Conservation (phyloP, 768 basidiomycete species). For the Xerocomus spinulosus region DNA sequence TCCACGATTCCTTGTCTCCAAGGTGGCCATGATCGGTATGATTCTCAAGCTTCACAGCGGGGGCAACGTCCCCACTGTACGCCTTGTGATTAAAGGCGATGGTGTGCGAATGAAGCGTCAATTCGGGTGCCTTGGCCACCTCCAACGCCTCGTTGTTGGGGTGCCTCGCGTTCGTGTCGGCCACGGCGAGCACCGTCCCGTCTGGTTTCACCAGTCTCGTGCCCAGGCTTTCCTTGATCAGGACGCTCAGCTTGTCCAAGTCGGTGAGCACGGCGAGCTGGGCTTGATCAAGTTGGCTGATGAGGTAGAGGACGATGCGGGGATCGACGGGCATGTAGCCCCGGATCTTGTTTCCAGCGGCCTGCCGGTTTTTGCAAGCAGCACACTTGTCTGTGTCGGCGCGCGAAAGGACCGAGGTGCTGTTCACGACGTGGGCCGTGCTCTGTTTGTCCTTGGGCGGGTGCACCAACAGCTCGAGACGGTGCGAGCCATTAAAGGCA, state of each 20-base stretch:
- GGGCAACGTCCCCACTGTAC: background rate
- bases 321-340: conserved; percentile 16
- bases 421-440: conserved; percentile 9
- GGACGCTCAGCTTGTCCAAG: background rate
- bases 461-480: conserved; percentile 15
- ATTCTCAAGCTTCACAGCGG: background rate
- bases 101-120: conserved; percentile 12
- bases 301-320: conserved; percentile 8
- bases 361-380: conserved; percentile 9
- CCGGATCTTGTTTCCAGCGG: conserved; percentile 9
- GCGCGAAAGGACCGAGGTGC: conserved; percentile 11
- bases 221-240: background rate
- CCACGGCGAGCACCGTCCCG: conserved; percentile 5
- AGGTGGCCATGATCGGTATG: background rate
- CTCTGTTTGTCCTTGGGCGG: background rate
- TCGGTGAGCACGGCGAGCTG: background rate
- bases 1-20: background rate
- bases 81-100: background rate
- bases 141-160: background rate
- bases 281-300: background rate
- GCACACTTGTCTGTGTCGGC: conserved; percentile 4
- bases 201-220: conserved; percentile 3
- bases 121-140: background rate
- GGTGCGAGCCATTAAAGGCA: conserved; percentile 16
- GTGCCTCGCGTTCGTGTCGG: background rate